A percentile compares a stretch with the other conserved stretches of the same genome.
phyloP scores from a whole-genome alignment of 1,284 basidiomycete genomes.

The Cutaneotrichosporon cyanovorans region DNA sequence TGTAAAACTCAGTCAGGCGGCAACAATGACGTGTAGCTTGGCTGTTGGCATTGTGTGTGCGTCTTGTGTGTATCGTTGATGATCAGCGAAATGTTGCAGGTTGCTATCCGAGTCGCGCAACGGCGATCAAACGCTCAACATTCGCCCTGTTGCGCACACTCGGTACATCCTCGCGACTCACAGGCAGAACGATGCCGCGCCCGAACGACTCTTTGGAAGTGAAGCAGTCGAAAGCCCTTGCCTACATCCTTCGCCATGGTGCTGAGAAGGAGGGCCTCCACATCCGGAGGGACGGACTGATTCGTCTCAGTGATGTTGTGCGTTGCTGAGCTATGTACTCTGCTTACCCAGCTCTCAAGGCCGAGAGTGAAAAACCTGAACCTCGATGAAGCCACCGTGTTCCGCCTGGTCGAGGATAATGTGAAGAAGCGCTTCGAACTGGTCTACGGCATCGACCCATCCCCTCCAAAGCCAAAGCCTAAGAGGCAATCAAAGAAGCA shows the following conservation, averaged over 20 bases:
- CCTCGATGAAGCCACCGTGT: conserved; percentile 55
- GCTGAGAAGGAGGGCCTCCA: conserved; percentile 64
- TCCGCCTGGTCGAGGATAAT: conserved; percentile 66
- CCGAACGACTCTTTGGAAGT: conserved; percentile 48
- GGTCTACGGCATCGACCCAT: conserved; percentile 52
- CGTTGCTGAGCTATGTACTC: conserved; percentile 33
- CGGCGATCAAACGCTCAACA: too few relatives aligned
- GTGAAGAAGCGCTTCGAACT: conserved; percentile 71
- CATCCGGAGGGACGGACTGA: conserved; percentile 72
- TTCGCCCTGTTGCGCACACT: too few relatives aligned
- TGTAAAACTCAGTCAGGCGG: too few relatives aligned
- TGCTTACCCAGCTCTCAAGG: conserved; percentile 49
- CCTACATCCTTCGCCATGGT: conserved; percentile 78
- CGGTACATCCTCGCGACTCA: too few relatives aligned
- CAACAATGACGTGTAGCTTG: too few relatives aligned
- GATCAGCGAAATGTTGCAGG: too few relatives aligned
- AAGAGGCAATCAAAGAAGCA: conserved; percentile 19
- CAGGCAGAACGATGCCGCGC: conserved; percentile 33
- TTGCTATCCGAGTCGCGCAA: too few relatives aligned
- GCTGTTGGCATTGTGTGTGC: too few relatives aligned
- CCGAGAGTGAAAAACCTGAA: conserved; percentile 49
- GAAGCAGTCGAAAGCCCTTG: conserved; percentile 64
- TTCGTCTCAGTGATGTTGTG: conserved; percentile 65
- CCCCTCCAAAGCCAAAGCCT: conserved; percentile 31
- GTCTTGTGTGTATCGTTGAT: too few relatives aligned